These are phyloP conservation scores for Agrocybe chaxingu DNA, from an alignment of 768 basidiomycete species.

Conservation along the genomic window DNA sequence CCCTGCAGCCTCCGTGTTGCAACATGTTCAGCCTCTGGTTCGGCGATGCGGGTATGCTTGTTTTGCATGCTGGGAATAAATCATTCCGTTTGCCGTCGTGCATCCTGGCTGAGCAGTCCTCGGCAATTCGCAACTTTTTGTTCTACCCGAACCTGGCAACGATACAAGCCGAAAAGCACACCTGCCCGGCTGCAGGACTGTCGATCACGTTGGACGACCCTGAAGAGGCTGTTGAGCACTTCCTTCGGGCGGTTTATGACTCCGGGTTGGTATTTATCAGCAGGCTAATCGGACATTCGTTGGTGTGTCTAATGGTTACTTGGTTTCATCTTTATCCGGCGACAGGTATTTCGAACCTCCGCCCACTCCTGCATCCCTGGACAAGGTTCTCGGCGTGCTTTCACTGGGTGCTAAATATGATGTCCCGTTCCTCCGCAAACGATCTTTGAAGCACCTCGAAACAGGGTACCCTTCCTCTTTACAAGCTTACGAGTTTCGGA, in stretches of 20 bases:
- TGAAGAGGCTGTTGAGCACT: constrained; percentile 3
- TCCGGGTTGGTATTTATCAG: constrained; percentile 11
- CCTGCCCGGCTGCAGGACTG: background rate
- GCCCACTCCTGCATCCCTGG: constrained; percentile 2
- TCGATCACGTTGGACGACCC: background rate
- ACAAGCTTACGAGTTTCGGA: constrained; percentile 6
- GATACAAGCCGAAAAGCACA: background rate
- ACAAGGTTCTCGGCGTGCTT: constrained; percentile 9
- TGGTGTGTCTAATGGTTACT: background rate
- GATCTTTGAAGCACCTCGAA: constrained; percentile 13
- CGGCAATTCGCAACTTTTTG: too few relatives aligned
- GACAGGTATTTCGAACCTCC: constrained; percentile 17
- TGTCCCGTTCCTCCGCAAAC: constrained; percentile 11
- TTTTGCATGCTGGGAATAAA: too few relatives aligned
- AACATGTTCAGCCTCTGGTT: too few relatives aligned
- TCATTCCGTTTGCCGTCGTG: too few relatives aligned
- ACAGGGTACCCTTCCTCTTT: constrained; percentile 7
- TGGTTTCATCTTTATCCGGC: background rate
- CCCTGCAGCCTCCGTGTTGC: too few relatives aligned
- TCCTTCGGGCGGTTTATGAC: constrained; percentile 18
- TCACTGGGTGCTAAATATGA: constrained; percentile 9
- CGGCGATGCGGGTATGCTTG: too few relatives aligned
- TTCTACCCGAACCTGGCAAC: too few relatives aligned
- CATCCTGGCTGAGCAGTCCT: too few relatives aligned
- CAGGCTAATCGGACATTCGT: background rate